Percentiles rank a stretch among this genome's conserved stretches.
phyloP scores from a whole-genome alignment of 768 basidiomycete genomes.

The Podaxis rugospora region DNA sequence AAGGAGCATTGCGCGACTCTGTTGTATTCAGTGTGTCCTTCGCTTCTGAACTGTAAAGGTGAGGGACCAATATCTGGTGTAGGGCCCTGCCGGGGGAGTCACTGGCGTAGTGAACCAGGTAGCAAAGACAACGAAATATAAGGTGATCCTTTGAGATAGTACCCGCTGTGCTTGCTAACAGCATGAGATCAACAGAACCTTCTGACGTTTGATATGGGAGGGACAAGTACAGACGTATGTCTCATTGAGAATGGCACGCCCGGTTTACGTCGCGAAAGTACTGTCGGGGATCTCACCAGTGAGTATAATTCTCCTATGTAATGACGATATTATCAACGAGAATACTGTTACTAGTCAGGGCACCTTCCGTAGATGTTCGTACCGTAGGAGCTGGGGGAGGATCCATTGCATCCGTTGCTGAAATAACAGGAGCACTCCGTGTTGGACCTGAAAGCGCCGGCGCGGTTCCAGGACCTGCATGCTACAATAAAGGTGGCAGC shows the following conservation, averaged over 20 bases:
- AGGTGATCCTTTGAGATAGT: neutral
- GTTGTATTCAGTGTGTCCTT: conserved; percentile 16
- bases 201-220: conserved; percentile 26
- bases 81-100: conserved; percentile 25
- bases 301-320: neutral
- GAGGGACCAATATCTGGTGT: neutral
- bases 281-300: conserved; percentile 22
- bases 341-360: conserved; percentile 15
- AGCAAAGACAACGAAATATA: conserved; percentile 12
- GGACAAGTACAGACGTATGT: conserved; percentile 25
- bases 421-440: conserved; percentile 23
- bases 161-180: neutral
- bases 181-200: conserved; percentile 16
- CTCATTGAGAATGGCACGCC: conserved; percentile 24
- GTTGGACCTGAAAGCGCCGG: conserved; percentile 27
- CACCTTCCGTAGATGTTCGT: conserved; percentile 24
- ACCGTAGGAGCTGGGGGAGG: conserved; percentile 19
- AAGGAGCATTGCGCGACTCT: conserved; percentile 23
- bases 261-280: conserved; percentile 22
- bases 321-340: neutral
- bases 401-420: conserved; percentile 17
- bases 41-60: neutral
- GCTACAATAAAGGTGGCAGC: conserved; percentile 24
- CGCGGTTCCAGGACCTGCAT: conserved; percentile 26
- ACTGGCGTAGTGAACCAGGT: conserved; percentile 21